Evolutionary conservation across 169 alveolate species (phyloP), one percentile per base, ranked within the genome.

Genomic region (Plasmodium gonderi): DNA sequence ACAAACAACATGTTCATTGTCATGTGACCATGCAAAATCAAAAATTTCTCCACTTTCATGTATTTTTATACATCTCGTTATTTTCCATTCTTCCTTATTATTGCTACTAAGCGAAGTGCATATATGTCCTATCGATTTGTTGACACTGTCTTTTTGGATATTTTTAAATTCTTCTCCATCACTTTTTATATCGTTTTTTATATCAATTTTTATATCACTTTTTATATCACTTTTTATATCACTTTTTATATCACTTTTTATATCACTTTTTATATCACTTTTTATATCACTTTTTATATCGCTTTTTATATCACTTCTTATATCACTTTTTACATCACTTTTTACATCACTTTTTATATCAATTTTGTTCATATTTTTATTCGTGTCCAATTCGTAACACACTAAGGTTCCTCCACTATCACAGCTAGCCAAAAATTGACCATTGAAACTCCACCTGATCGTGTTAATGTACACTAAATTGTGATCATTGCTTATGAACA

Each of bases 1-100:
- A 87, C 93, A 87, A 0, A 87, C 93, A 26, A 87, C 87, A 87
- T 75, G 87, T 36, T 72, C 87, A 87, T 76, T 87, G 45, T 87
- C 93, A 3, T 54, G 49, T 36, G 93, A 87, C 93, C 93, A 87
- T 0, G 93, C 51, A 5, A 87, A 8, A 11, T 87, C 93, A 54
- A 87, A 87, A 3, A 87, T 87, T 87, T 87, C 93, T 23, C 93
- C 93, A 87, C 23, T 60, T 17, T 87, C 93, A 14, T 40, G 67
- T 40, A 87, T 87, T 74, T 87, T 87, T 49, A 87, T 60, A 29
- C 79, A 87, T 26, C 45, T 72, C 8, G 79, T 87, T 29, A 87
- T 76, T 75, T 87, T 87, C 93, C 93, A 87, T 29, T 87, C 93
- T 87, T 87, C 93, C 29, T 75, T 87, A 87, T 87, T 87, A 44